Base-by-base conservation (phyloP, 257 asterid species). In the Penstemon newberryi region DNA sequence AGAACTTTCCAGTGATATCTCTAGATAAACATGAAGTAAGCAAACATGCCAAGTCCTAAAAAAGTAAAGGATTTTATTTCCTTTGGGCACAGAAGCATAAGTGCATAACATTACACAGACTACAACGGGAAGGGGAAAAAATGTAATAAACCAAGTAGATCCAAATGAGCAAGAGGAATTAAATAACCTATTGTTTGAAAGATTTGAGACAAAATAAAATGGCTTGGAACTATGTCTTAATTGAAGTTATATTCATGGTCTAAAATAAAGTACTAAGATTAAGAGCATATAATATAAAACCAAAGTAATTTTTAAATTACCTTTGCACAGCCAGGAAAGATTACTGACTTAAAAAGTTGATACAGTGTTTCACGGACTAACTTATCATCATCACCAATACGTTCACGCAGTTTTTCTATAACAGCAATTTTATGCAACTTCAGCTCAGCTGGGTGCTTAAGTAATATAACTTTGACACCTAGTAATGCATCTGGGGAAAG, bases 381-480 rank as follows among this genome's bases (percentile, higher is more conserved):
- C 73, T 86, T 89, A 76, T 94, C 96, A 64, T 86, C 96, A 76
- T 94, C 99, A 69, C 87, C 84, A 60, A 94, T 89, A 38, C 97
- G 96, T 65, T 89, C 97, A 51, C 97, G 95, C 65, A 94, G 85
- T 75, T 89, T 94, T 76, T 91, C 97, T 46, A 91, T 69, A 66
- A 90, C 85, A 75, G 95, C 91, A 67, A 91, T 85, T 76, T 87
- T 91, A 80, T 91, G 96, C 70, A 84, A 78, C 91, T 83, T 89
- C 87, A 94, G 69, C 80, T 91, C 99, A 76, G 59, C 70, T 46
- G 96, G 97, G 76, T 88, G 75, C 40, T 83, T 88, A 69, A 76
- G 76, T 81, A 94, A 77, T 77, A 94, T 67, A 71, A 89, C 95
- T 82, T 76, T 87, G 50, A 94, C 78, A 43, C 96, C 97, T 7